phyloP scores from a whole-genome alignment of 2,329 filamentous ascomycete genomes.

The Thermoascus crustaceus region DNA sequence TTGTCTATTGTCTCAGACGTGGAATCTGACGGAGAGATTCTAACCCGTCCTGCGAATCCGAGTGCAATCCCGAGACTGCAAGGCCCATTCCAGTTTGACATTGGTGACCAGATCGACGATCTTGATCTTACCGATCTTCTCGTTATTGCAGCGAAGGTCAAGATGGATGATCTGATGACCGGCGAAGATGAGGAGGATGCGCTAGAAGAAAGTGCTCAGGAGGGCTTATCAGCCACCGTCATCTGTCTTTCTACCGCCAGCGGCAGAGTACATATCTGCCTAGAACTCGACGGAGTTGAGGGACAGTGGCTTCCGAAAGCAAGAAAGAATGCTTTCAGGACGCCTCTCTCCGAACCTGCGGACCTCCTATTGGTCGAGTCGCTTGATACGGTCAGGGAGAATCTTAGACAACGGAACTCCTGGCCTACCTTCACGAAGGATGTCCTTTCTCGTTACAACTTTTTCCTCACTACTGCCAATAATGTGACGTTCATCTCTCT shows the following conservation, averaged over 20 bases:
- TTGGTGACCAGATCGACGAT: conserved; percentile 43
- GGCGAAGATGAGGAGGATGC: conserved; percentile 42
- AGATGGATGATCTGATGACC: conserved; percentile 45
- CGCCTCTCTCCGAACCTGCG: conserved; percentile 33
- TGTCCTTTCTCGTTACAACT: conserved; percentile 47
- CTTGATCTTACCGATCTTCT: conserved; percentile 54
- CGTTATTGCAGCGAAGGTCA: conserved; percentile 46
- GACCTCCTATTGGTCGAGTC: conserved; percentile 39
- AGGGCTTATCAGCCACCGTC: conserved; percentile 48
- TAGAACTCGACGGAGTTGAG: conserved; percentile 55
- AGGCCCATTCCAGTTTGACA: conserved; percentile 50
- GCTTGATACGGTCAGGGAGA: conserved; percentile 31
- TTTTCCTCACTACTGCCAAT: conserved; percentile 49
- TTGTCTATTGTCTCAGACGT: conserved; percentile 30
- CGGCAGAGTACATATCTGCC: conserved; percentile 50
- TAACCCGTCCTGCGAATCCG: conserved; percentile 45
- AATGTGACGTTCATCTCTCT: conserved; percentile 50
- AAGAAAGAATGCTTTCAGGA: conserved; percentile 32
- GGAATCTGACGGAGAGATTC: conserved; percentile 43
- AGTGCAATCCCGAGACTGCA: conserved; percentile 53
- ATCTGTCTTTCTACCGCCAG: conserved; percentile 50
- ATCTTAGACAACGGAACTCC: conserved; percentile 16
- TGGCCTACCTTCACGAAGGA: conserved; percentile 52
- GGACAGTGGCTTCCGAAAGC: conserved; percentile 54
- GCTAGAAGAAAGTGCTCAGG: conserved; percentile 36